Evolutionary conservation across 1,284 basidiomycete genomes (phyloP).

Genomic region (Leccinum insolens): DNA sequence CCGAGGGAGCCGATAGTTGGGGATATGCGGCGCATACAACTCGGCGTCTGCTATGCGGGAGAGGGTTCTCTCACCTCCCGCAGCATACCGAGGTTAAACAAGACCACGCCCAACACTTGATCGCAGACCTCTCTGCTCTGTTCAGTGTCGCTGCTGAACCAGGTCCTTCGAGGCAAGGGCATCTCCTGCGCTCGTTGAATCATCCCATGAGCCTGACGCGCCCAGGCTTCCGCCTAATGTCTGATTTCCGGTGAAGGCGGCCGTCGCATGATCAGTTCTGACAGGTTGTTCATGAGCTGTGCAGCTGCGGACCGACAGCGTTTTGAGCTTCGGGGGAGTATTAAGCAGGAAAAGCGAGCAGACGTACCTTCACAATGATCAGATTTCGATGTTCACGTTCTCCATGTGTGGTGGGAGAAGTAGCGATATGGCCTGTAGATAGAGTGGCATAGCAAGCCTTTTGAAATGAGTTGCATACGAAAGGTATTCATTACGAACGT

Average conservation of each 20-base stretch:
- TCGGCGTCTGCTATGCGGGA: too few relatives aligned
- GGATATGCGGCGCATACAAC: too few relatives aligned
- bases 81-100: constrained; percentile 63
- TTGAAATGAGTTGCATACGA: constrained; percentile 5
- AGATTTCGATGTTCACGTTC: constrained; percentile 38
- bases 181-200: constrained; percentile 40
- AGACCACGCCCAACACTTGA: constrained; percentile 55
- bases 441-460: constrained; percentile 68
- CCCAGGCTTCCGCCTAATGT: constrained; percentile 64
- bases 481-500: background rate
- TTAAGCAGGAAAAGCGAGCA: background rate
- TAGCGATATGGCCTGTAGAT: constrained; percentile 67
- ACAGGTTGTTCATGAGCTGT: constrained; percentile 69
- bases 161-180: constrained; percentile 28
- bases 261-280: constrained; percentile 58
- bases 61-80: constrained; percentile 40
- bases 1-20: too few relatives aligned
- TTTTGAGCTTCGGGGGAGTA: background rate
- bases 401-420: constrained; percentile 55
- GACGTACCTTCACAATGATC: constrained; percentile 61
- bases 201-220: constrained; percentile 53
- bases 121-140: constrained; percentile 48
- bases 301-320: constrained; percentile 48
- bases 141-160: constrained; percentile 22
- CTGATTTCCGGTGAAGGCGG: constrained; percentile 47